Evolutionary conservation across 179 eudicot genomes (phyloP).

Genomic region (Silene coronaria): DNA sequence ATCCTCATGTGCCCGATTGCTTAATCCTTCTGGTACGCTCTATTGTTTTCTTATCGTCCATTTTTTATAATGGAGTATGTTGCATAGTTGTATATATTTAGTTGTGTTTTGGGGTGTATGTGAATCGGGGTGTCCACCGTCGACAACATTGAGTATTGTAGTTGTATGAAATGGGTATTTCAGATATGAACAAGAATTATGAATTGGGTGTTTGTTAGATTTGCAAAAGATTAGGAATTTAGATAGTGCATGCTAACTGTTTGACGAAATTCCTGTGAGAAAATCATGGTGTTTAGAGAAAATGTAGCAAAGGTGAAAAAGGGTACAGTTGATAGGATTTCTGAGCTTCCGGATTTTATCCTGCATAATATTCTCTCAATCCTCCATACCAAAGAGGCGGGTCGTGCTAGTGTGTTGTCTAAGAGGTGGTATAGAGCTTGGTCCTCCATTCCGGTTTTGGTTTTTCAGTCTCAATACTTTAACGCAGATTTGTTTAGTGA

Average conservation of each 20-base stretch:
- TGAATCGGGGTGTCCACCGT: no score
- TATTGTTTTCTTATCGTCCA: no score
- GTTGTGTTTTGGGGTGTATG: no score
- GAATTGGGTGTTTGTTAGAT: neutral
- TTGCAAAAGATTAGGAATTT: neutral
- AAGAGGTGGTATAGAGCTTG: conserved; percentile 8
- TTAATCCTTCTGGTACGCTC: no score
- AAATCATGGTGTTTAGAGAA: neutral
- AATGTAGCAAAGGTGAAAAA: neutral
- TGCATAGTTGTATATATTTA: no score
- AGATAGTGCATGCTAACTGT: neutral
- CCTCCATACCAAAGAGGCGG: neutral
- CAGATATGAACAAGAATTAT: neutral
- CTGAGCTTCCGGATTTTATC: conserved; percentile 7
- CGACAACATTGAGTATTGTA: no score
- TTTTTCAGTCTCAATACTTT: neutral
- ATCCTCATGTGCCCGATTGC: no score
- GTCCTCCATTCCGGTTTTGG: neutral
- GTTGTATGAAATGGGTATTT: neutral
- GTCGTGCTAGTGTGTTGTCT: conserved; percentile 1
- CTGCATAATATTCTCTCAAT: neutral
- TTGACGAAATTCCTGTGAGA: no score
- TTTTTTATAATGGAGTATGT: no score
- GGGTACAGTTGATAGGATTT: neutral
- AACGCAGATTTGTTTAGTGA: neutral